Evolutionary conservation across 148 eudicot genomes (phyloP).

Genomic region (Polygonum maritimum): DNA sequence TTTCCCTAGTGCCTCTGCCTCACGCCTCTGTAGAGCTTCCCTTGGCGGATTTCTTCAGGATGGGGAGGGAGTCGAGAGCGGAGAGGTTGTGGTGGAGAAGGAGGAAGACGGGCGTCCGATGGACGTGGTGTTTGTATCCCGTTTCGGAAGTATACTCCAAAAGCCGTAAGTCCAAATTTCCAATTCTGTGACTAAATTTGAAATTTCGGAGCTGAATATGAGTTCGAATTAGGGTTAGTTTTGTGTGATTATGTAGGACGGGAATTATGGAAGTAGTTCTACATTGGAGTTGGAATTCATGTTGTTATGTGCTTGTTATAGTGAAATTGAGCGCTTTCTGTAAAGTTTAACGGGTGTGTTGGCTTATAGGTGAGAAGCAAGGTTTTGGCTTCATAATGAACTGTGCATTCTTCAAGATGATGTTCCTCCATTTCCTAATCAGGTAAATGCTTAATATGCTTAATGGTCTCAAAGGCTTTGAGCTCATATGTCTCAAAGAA

Average conservation of each 20-base stretch:
- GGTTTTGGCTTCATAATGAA: slow-evolving; percentile 87
- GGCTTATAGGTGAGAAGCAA: slow-evolving; percentile 64
- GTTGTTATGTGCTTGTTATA: background rate
- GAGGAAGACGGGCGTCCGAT: too few species aligned
- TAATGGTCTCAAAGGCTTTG: background rate
- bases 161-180: slow-evolving; percentile 31
- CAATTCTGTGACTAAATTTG: background rate
- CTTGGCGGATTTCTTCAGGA: too few species aligned
- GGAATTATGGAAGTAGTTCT: background rate
- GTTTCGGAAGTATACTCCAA: slow-evolving; percentile 84
- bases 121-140: slow-evolving; percentile 98
- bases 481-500: background rate
- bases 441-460: slow-evolving; percentile 33
- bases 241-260: slow-evolving; percentile 2
- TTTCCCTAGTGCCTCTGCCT: too few species aligned
- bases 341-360: slow-evolving; percentile 9
- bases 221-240: background rate
- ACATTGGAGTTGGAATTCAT: background rate
- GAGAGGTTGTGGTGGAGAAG: too few species aligned
- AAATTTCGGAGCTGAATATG: background rate
- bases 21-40: too few species aligned
- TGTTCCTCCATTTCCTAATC: slow-evolving; percentile 92
- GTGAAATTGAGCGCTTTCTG: background rate
- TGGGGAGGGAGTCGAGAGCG: too few species aligned
- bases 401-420: slow-evolving; percentile 99